Percentiles rank a stretch among this genome's conserved stretches.
Evolutionary conservation across 139 green algal genomes (phyloP).

Genomic region (Haematococcus sp.): DNA sequence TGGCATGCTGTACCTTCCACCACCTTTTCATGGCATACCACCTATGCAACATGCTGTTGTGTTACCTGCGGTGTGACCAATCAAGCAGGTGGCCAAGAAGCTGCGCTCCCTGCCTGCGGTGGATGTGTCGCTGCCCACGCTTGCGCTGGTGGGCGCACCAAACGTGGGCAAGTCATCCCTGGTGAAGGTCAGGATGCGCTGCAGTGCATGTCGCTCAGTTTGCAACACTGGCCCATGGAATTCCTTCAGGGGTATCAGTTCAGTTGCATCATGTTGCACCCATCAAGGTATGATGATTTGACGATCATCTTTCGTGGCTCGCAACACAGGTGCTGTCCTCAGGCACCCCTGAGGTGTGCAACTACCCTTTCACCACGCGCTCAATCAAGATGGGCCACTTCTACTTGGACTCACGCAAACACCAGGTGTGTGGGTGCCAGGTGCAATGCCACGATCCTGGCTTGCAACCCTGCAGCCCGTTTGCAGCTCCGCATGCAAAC

Average conservation of each 20-base stretch:
- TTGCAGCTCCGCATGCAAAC: too few species aligned
- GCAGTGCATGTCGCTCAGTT: neutral
- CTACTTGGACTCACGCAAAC: constrained; percentile 70
- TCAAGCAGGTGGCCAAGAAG: constrained; percentile 54
- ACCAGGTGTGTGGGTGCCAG: constrained; percentile 69
- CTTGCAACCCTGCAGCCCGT: too few species aligned
- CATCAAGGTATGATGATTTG: too few species aligned
- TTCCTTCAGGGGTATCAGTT: neutral
- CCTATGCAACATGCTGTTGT: too few species aligned
- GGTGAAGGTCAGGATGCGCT: constrained; percentile 53
- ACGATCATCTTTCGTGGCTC: too few species aligned
- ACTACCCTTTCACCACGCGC: constrained; percentile 98
- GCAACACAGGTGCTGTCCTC: constrained; percentile 77
- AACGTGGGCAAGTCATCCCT: constrained; percentile 96
- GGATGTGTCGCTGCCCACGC: constrained; percentile 74
- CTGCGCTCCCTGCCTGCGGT: constrained; percentile 84
- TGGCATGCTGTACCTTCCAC: too few species aligned
- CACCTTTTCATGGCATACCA: neutral
- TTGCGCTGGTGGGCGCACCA: constrained; percentile 76
- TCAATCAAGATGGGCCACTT: constrained; percentile 98
- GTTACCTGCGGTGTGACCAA: too few species aligned
- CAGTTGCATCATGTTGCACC: neutral
- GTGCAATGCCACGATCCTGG: too few species aligned
- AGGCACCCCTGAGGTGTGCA: constrained; percentile 79
- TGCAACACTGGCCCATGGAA: neutral